Evolutionary conservation across 192 early-diverging fungal species (phyloP), one percentile per base, ranked within the genome.

Genomic region (Coemansia sp.): DNA sequence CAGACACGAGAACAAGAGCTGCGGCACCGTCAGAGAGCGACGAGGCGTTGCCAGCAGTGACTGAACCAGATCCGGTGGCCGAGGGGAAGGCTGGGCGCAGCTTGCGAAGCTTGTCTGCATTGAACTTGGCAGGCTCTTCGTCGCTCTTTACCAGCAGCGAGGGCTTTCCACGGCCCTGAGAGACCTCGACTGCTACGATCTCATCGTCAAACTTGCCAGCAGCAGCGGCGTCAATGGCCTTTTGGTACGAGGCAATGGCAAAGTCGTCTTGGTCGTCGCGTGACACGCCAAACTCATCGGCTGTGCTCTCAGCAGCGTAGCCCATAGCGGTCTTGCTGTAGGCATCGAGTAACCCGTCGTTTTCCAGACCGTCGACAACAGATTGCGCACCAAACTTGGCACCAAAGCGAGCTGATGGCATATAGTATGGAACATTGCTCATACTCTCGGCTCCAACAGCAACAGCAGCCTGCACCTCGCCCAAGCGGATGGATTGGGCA

Each of bases 41-140:
- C 9, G 91, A 92, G 1, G 92, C 89, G 71, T 94, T 94, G 60
- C 90, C 88, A 11, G 97, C 96, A 32, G 97, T 99, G 52, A 98
- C 95, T 3, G 95, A 92, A 62, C 97, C 97, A 8, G 66, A 23
- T 32, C 76, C 72, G 28, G 88, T 87, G 43, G 86, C 88, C 55
- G 89, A 72, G 55, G 90, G 85, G 86, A 99, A 99, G 13, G 92
- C 93, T 16, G 95, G 93, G 62, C 91, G 91, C 72, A 97, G 87
- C 49, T 91, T 87, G 63, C 93, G 88, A 21, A 99, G 84, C 82
- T 99, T 99, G 40, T 91, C 91, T 35, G 87, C 81, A 66, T 95
- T 95, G 62, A 91, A 82, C 82, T 90, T 91, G 7, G 85, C 63
- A 17, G 85, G 72, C 63, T 91, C 90, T 52, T 92, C 92, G 69